Conservation (phyloP, 1,139 yeast genomes). For the Protomyces pachydermus region DNA sequence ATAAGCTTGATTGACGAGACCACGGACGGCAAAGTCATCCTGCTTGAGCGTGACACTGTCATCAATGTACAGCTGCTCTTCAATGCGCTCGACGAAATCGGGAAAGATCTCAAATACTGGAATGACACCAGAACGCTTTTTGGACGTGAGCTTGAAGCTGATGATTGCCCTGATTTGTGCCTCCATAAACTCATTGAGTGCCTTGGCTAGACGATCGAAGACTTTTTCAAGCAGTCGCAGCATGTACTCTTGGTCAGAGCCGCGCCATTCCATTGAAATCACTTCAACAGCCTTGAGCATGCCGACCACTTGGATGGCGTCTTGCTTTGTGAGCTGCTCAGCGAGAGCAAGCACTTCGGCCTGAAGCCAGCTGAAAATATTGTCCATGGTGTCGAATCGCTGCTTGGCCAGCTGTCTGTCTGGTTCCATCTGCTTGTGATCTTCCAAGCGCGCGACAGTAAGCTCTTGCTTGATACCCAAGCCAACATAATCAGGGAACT, state of each 20-base stretch:
- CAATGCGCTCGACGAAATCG: conserved; percentile 44
- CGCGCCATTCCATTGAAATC: conserved; percentile 41
- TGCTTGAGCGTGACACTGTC: conserved; percentile 31
- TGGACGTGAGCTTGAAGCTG: conserved; percentile 48
- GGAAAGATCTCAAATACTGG: conserved; percentile 47
- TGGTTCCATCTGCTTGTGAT: conserved; percentile 42
- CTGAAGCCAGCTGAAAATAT: conserved; percentile 53
- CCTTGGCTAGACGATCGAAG: conserved; percentile 48
- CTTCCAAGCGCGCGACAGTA: conserved; percentile 36
- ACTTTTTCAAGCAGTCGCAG: conserved; percentile 51
- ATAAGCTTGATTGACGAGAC: conserved; percentile 46
- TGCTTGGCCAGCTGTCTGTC: conserved; percentile 55
- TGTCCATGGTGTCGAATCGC: conserved; percentile 49
- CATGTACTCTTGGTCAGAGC: conserved; percentile 65
- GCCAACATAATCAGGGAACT: conserved; percentile 50
- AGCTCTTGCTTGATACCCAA: conserved; percentile 39
- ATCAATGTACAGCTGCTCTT: conserved; percentile 35
- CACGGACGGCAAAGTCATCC: conserved; percentile 38
- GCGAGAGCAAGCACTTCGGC: conserved; percentile 44
- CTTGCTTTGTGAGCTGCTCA: conserved; percentile 39
- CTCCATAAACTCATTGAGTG: conserved; percentile 59
- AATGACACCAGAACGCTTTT: conserved; percentile 44
- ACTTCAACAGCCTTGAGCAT: conserved; percentile 45
- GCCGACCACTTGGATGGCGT: conserved; percentile 45
- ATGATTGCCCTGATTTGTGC: conserved; percentile 53